These are phyloP conservation scores for Capronia coronata DNA, from an alignment of 2,329 filamentous ascomycete species.

Conservation along the genomic window DNA sequence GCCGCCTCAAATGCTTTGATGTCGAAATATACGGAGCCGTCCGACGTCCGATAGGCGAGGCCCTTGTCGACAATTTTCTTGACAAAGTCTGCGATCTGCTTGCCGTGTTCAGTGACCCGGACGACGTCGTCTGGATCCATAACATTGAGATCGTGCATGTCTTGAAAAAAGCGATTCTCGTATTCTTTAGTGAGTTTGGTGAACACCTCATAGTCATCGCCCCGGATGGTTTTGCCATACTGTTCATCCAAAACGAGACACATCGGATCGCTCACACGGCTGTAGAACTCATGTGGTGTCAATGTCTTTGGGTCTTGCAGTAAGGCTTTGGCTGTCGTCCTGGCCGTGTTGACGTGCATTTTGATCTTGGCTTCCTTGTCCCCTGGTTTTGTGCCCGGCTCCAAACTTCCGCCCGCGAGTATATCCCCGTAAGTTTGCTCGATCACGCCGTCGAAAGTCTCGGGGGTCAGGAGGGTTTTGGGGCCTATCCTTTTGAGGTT, in stretches of 20 bases:
- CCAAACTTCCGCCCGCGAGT: conserved; percentile 49
- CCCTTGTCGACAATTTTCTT: conserved; percentile 75
- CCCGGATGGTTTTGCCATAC: conserved; percentile 51
- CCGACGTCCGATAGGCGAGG: conserved; percentile 67
- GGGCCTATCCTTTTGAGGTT: conserved; percentile 53
- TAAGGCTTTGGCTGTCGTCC: conserved; percentile 50
- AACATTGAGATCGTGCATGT: conserved; percentile 83
- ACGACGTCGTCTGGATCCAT: conserved; percentile 74
- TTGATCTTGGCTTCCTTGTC: conserved; percentile 82
- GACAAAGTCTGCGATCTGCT: conserved; percentile 79
- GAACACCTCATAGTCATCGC: conserved; percentile 67
- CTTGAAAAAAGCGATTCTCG: conserved; percentile 79
- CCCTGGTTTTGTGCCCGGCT: conserved; percentile 51
- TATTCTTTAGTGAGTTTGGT: conserved; percentile 78
- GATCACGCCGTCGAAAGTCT: conserved; percentile 44
- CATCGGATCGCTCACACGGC: conserved; percentile 61
- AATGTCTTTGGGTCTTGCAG: conserved; percentile 29
- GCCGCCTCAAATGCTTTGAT: conserved; percentile 76
- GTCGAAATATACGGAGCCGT: conserved; percentile 92
- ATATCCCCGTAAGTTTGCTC: conserved; percentile 50
- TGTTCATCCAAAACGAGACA: conserved; percentile 71
- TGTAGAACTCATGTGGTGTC: conserved; percentile 46
- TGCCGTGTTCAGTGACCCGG: conserved; percentile 85
- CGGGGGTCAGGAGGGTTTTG: conserved; percentile 37
- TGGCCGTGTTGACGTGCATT: conserved; percentile 69